Conservation (phyloP, 805 yeast genomes). For the Candida multigemmis region DNA sequence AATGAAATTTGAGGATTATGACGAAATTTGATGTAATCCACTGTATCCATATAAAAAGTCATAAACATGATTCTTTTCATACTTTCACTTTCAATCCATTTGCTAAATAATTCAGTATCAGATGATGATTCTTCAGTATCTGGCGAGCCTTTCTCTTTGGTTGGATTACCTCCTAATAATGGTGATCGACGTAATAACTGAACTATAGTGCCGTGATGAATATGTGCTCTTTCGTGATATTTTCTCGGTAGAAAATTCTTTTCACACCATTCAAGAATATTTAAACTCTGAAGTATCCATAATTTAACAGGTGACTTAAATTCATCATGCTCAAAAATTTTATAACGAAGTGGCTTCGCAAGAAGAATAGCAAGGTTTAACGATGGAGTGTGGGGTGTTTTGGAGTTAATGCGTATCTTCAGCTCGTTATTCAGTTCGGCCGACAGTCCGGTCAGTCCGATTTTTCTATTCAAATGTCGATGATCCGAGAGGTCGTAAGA, state of each 20-base stretch:
- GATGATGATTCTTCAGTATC: constrained; percentile 1
- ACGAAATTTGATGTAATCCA: constrained; percentile 72
- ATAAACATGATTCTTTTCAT: constrained; percentile 70
- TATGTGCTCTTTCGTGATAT: constrained; percentile 73
- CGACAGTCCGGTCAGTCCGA: no score
- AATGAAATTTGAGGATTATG: constrained; percentile 45
- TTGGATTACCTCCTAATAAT: constrained; percentile 64
- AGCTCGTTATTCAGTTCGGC: no score
- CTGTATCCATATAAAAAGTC: constrained; percentile 75
- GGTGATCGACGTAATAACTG: constrained; percentile 73
- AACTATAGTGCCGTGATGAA: constrained; percentile 82
- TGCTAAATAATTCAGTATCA: constrained; percentile 35
- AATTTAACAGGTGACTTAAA: constrained; percentile 70
- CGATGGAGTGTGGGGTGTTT: no score
- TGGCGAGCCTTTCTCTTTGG: constrained; percentile 10
- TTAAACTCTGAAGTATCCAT: constrained; percentile 69
- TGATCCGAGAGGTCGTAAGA: no score
- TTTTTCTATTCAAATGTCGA: no score
- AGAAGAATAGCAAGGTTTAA: constrained; percentile 36
- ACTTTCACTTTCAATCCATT: constrained; percentile 76
- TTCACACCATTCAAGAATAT: constrained; percentile 72
- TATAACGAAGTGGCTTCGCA: constrained; percentile 56
- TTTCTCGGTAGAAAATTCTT: constrained; percentile 60
- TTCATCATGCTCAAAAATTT: constrained; percentile 59
- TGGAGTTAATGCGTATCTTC: no score